phyloP scores from a whole-genome alignment of 306 rosid genomes.

The Corylus avellana region DNA sequence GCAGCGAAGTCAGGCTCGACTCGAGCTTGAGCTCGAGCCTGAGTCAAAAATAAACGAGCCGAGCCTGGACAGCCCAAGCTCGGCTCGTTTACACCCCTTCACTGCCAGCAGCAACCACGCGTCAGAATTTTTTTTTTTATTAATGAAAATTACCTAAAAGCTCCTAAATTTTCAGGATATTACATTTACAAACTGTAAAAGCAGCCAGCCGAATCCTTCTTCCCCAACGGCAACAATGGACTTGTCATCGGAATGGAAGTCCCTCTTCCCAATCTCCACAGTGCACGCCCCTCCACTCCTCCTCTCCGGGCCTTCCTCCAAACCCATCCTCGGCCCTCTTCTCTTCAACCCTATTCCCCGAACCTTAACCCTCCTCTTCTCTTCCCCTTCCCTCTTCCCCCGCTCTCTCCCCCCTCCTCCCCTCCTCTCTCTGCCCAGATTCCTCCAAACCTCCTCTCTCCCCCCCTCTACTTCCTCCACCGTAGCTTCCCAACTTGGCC shows the following conservation, averaged over 20 bases:
- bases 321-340: slow-evolving; percentile 56
- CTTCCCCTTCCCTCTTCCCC: slow-evolving; percentile 44
- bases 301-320: slow-evolving; percentile 19
- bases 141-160: too few relatives aligned
- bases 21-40: too few relatives aligned
- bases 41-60: too few relatives aligned
- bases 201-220: too few relatives aligned
- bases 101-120: too few relatives aligned
- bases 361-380: slow-evolving; percentile 32
- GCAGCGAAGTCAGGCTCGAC: too few relatives aligned
- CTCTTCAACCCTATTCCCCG: slow-evolving; percentile 52
- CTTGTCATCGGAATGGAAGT: slow-evolving; percentile 53
- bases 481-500: slow-evolving; percentile 30
- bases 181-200: too few relatives aligned
- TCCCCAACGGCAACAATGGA: slow-evolving; percentile 23
- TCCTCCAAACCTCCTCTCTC: slow-evolving; percentile 35
- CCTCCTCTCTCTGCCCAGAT: slow-evolving; percentile 37
- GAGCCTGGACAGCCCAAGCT: too few relatives aligned
- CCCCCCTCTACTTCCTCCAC: slow-evolving; percentile 60
- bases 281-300: slow-evolving; percentile 38
- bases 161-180: too few relatives aligned
- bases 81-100: too few relatives aligned
- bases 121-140: too few relatives aligned
- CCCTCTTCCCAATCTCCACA: slow-evolving; percentile 50
- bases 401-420: slow-evolving; percentile 40